These are phyloP conservation scores for Leptographium radiaticola DNA, from an alignment of 2,329 filamentous ascomycete genomes.

Conservation along the genomic window DNA sequence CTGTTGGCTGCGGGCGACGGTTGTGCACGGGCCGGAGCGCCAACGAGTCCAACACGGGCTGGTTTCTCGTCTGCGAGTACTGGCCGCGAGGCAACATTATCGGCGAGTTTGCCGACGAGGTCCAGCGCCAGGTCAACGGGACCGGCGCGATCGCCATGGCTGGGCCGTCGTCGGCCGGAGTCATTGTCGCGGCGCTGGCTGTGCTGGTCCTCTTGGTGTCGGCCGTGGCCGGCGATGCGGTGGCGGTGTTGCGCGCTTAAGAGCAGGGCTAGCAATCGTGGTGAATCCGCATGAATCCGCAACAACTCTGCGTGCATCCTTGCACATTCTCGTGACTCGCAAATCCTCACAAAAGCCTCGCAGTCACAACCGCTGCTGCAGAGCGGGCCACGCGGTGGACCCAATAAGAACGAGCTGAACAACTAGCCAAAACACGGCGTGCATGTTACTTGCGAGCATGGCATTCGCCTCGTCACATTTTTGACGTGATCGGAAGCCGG, in stretches of 20 bases:
- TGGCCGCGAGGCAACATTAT: slow-evolving; percentile 52
- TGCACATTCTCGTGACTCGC: too few relatives aligned
- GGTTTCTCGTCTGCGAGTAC: slow-evolving; percentile 60
- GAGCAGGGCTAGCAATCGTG: not conserved
- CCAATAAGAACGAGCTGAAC: too few relatives aligned
- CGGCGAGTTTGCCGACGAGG: slow-evolving; percentile 35
- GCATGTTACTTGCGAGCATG: too few relatives aligned
- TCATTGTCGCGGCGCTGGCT: slow-evolving; percentile 4
- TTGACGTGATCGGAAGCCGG: too few relatives aligned
- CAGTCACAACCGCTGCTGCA: too few relatives aligned
- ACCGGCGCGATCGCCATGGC: not conserved
- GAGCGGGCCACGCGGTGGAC: too few relatives aligned
- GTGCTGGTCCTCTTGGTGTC: slow-evolving; percentile 3
- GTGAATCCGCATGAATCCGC: not conserved
- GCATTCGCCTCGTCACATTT: too few relatives aligned
- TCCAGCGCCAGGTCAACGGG: slow-evolving; percentile 22
- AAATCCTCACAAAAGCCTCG: too few relatives aligned
- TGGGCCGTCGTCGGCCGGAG: not conserved
- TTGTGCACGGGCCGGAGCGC: slow-evolving; percentile 21
- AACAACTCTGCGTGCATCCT: too few relatives aligned
- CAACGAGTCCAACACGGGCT: slow-evolving; percentile 26
- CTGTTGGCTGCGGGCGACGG: slow-evolving; percentile 40
- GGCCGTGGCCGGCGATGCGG: slow-evolving; percentile 4
- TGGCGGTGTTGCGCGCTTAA: not conserved
- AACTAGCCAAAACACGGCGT: too few relatives aligned